Evolutionary conservation across 192 early-diverging fungal genomes (phyloP), one percentile per base, ranked within the genome.

Genomic region (Linderina pennispora): DNA sequence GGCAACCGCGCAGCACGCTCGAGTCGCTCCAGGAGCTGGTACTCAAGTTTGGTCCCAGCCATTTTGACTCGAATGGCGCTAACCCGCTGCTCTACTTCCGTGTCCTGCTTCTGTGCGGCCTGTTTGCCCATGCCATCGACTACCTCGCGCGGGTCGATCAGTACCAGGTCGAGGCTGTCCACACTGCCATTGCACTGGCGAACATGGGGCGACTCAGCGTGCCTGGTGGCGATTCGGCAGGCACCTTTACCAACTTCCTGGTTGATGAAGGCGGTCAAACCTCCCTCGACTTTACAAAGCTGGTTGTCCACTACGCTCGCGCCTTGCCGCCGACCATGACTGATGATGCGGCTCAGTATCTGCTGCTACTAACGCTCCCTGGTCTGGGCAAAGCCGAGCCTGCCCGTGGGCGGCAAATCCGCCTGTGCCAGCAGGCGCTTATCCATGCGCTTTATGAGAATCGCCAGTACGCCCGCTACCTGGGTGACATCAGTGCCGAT

Each of bases 101-200:
- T 37, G 82, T 91, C 13, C 79, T 99, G 20, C 45, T 97, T 11
- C 67, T 91, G 1, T 84, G 86, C 39, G 86, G 84, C n/a, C 89
- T 95, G 74, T 95, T 94, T 78, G 96, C 96, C 52, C 58, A 74
- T 56, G 93, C 92, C 8, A 66, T 94, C 16, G 65, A 80, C 33
- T 84, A 89, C 48, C 71, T 94, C 16, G 74, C 73, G 31, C 77
- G 79, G 41, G 54, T 72, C 17, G 81, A 79, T 15, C 62, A 53
- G 5, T 85, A 74, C 56, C 65, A 74, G 11, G 57, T 89, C 7
- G 94, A 99, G 45, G 91, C 90, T 11, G 81, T 98, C 8, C 94
- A 98, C 55, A 86, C 96, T 70, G 91, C 87, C 13, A 80, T 95
- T 32, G 76, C 84, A 1, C 62, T 94, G 58, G 84, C 79, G 2